Base-by-base conservation (phyloP, 73 alveolate genomes). In the Chromera velia region DNA sequence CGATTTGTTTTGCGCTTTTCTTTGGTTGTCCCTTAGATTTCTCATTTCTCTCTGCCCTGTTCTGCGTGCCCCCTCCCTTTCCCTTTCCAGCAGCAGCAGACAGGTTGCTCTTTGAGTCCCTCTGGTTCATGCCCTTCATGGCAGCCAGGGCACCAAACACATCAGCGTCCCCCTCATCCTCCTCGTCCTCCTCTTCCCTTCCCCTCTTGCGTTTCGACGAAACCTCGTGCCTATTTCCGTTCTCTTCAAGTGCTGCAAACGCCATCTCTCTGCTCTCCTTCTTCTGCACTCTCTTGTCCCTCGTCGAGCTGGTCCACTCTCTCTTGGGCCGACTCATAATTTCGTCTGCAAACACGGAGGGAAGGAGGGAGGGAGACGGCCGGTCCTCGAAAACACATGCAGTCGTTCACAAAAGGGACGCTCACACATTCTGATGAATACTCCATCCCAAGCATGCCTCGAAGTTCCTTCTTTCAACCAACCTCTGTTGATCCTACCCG, bases 301-400 rank as follows among this genome's bases (percentile, higher is more conserved):
- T 4, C 22, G 55, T 7, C 55, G 55, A 7, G 22, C 13, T 4
- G 13, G 80, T 73, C 97, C 95, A 92, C 32, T 47, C 78, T 49
- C 81, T 90, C 83, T 80, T 82, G 34, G 95, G 97, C 76, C 95
- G 88, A 85, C 73, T 85, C 83, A 84, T 74, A 81, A 92, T 92
- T 75, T 92, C 97, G 32, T 88, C 90, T 69, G 55, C 55, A 40
- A 7, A 40, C 55, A 40, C 55, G 13, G 55, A 40, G 55, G 13
- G 55, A 40, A 40, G 55, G 13, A 40, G 4, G 55, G 55, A 40
- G 4, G 55, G 4, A 40, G 55, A 40, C 22, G 13, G 55, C n/a
- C n/a, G n/a, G n/a, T n/a, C n/a, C n/a, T n/a, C n/a, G n/a, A n/a
- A n/a, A n/a, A n/a, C n/a, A n/a, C n/a, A n/a, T n/a, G n/a, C n/a